phyloP scores from a whole-genome alignment of 768 basidiomycete species.

The Coprinellus micaceus region DNA sequence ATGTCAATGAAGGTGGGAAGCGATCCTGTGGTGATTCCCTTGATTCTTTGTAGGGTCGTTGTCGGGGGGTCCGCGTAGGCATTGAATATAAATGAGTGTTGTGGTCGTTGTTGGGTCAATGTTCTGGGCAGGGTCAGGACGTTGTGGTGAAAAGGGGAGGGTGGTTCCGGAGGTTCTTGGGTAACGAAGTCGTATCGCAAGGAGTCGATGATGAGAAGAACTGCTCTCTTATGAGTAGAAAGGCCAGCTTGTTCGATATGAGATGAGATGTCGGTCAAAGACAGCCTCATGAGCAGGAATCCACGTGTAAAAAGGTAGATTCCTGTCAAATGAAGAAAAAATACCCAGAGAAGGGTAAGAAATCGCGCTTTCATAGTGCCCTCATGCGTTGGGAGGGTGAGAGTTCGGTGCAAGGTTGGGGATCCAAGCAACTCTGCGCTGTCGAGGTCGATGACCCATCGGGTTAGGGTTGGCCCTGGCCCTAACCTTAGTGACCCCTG shows the following conservation, averaged over 20 bases:
- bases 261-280: slow-evolving; percentile 55
- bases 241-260: slow-evolving; percentile 44
- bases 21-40: slow-evolving; percentile 92
- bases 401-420: background rate
- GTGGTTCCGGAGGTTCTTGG: slow-evolving; percentile 57
- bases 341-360: slow-evolving; percentile 49
- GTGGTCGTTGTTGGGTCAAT: slow-evolving; percentile 60
- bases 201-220: slow-evolving; percentile 87
- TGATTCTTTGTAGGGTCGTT: slow-evolving; percentile 90
- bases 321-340: slow-evolving; percentile 66
- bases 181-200: slow-evolving; percentile 93
- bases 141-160: slow-evolving; percentile 74
- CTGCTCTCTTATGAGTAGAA: slow-evolving; percentile 68
- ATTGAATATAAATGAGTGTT: slow-evolving; percentile 82
- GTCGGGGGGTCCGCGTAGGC: slow-evolving; percentile 94
- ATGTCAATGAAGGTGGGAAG: slow-evolving; percentile 93
- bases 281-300: slow-evolving; percentile 79
- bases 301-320: slow-evolving; percentile 90
- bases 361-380: slow-evolving; percentile 3
- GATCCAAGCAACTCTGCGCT: background rate
- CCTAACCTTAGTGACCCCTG: too few relatives aligned
- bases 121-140: slow-evolving; percentile 75
- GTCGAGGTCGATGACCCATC: background rate
- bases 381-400: background rate
- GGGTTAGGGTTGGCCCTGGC: background rate